A percentile compares a stretch with the other conserved stretches of the same genome.
phyloP scores from a whole-genome alignment of 805 yeast species.

The Blastobotrys muscicola region DNA sequence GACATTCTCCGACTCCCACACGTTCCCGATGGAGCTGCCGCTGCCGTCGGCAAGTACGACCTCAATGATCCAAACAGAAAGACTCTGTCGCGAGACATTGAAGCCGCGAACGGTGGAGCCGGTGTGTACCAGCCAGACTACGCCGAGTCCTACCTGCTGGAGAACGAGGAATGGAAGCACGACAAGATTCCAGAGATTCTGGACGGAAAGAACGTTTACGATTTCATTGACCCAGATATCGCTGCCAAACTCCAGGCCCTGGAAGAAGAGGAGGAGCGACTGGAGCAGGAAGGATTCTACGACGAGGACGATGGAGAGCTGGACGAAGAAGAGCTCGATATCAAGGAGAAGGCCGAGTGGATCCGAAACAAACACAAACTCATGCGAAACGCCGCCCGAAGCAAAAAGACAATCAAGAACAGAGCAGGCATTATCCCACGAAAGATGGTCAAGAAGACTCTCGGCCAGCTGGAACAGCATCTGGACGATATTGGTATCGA shows the following conservation, averaged over 20 bases:
- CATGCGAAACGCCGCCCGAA: constrained; percentile 83
- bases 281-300: constrained; percentile 91
- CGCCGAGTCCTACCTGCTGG: constrained; percentile 84
- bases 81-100: constrained; percentile 76
- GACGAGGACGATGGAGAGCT: constrained; percentile 67
- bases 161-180: constrained; percentile 95
- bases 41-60: constrained; percentile 56
- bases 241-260: constrained; percentile 86
- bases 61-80: constrained; percentile 73
- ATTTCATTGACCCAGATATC: constrained; percentile 93
- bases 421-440: constrained; percentile 88
- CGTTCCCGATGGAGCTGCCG: constrained; percentile 67
- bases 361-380: constrained; percentile 90
- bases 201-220: constrained; percentile 95
- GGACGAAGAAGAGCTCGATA: constrained; percentile 53
- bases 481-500: constrained; percentile 89
- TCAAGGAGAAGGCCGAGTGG: constrained; percentile 86
- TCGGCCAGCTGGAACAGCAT: constrained; percentile 75
- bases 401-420: constrained; percentile 78
- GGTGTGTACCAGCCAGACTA: constrained; percentile 94
- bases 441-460: constrained; percentile 51
- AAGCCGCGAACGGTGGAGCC: constrained; percentile 95
- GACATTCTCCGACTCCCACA: constrained; percentile 62
- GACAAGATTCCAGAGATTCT: constrained; percentile 95
- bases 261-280: constrained; percentile 93